Conservation (phyloP, 768 basidiomycete species). For the Russula griseocarnosa region DNA sequence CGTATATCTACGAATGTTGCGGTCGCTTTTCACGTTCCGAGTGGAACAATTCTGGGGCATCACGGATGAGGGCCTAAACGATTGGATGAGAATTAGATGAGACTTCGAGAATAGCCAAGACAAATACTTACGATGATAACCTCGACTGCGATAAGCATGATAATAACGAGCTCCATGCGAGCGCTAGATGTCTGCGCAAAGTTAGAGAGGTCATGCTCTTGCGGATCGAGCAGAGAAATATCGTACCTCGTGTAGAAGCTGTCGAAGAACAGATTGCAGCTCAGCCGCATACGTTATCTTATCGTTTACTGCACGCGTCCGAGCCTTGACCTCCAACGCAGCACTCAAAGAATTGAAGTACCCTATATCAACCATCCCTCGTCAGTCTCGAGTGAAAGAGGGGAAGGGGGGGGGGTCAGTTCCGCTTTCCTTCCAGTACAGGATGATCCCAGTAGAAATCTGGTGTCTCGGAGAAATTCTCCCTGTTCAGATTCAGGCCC, state of each 20-base stretch:
- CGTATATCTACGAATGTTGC: constrained; percentile 8
- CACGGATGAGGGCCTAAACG: constrained; percentile 64
- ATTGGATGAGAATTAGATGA: neutral
- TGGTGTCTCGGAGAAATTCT: constrained; percentile 84
- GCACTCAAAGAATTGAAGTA: constrained; percentile 82
- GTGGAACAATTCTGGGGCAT: constrained; percentile 72
- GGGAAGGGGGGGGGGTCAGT: neutral
- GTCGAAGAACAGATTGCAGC: constrained; percentile 84
- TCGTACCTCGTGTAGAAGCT: constrained; percentile 35
- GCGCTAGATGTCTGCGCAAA: constrained; percentile 70
- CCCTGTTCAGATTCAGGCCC: constrained; percentile 82
- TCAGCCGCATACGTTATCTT: constrained; percentile 91
- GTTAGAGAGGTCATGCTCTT: constrained; percentile 6
- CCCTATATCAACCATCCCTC: constrained; percentile 37
- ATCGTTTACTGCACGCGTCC: constrained; percentile 80
- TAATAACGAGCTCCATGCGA: constrained; percentile 94
- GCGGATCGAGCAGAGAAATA: constrained; percentile 1
- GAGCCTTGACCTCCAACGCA: constrained; percentile 80
- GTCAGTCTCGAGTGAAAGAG: constrained; percentile 5
- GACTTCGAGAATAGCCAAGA: neutral
- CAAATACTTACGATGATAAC: constrained; percentile 71
- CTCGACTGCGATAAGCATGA: constrained; percentile 89
- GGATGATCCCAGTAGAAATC: constrained; percentile 96
- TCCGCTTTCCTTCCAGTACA: constrained; percentile 67
- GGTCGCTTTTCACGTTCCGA: constrained; percentile 1